Evolutionary conservation across 2,329 filamentous ascomycete species (phyloP).

Genomic region (Tolypocladium cylindrosporum): DNA sequence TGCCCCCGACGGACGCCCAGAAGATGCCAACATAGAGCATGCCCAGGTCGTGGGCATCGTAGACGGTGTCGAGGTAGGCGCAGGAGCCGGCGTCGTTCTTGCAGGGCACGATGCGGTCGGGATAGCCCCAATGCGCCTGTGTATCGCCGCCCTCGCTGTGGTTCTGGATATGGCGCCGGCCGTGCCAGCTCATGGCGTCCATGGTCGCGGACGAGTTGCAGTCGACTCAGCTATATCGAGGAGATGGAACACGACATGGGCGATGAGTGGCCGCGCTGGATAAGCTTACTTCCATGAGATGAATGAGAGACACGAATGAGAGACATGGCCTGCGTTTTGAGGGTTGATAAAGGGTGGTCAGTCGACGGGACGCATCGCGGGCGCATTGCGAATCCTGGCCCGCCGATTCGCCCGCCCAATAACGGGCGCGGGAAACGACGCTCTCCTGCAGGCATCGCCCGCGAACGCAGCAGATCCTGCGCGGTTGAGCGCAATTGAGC

Average conservation of each 20-base stretch:
- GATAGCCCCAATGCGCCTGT: slow-evolving; percentile 37
- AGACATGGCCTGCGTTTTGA: background rate
- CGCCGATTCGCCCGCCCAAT: background rate
- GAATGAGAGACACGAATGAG: background rate
- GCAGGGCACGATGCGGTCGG: slow-evolving; percentile 33
- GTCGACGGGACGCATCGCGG: too few relatives aligned
- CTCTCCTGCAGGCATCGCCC: background rate
- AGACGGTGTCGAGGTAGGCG: slow-evolving; percentile 41
- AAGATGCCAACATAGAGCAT: slow-evolving; percentile 42
- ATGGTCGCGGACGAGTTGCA: background rate
- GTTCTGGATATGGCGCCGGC: slow-evolving; percentile 31
- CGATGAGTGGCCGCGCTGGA: background rate
- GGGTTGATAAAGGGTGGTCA: too few relatives aligned
- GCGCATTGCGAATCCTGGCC: background rate
- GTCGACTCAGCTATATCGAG: background rate
- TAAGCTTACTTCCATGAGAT: background rate
- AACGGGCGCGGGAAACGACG: background rate
- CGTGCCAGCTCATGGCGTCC: slow-evolving; percentile 5
- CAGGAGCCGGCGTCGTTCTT: slow-evolving; percentile 36
- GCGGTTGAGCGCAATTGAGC: slow-evolving; percentile 25
- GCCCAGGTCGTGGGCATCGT: slow-evolving; percentile 34
- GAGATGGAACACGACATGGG: background rate
- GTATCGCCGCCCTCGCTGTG: slow-evolving; percentile 21
- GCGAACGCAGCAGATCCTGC: background rate
- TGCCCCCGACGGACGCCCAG: slow-evolving; percentile 34